These are phyloP conservation scores for Venturia nashicola DNA, from an alignment of 2,329 filamentous ascomycete genomes.

Conservation along the genomic window DNA sequence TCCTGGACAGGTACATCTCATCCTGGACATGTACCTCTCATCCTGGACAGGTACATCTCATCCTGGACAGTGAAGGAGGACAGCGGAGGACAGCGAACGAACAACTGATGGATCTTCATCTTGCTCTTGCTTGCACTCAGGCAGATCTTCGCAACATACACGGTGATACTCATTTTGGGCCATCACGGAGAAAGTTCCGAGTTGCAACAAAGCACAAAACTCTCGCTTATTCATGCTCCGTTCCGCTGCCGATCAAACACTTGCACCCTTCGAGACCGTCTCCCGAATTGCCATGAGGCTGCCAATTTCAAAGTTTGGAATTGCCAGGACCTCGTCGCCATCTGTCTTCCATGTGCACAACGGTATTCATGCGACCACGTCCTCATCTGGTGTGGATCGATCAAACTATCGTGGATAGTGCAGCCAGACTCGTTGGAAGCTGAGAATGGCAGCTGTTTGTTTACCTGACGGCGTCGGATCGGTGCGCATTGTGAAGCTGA, in stretches of 20 bases:
- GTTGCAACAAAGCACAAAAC: too few relatives aligned
- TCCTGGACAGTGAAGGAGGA: not conserved
- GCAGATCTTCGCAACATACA: not conserved
- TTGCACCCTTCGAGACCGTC: too few relatives aligned
- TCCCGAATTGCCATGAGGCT: too few relatives aligned
- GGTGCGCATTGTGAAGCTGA: not conserved
- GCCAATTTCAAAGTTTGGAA: too few relatives aligned
- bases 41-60: not conserved
- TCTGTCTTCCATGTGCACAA: too few relatives aligned
- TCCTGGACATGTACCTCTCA: not conserved
- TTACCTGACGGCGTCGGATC: too few relatives aligned
- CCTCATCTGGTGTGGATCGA: too few relatives aligned
- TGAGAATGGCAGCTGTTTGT: not conserved
- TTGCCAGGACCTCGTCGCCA: too few relatives aligned
- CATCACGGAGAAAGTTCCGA: not conserved
- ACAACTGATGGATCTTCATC: not conserved
- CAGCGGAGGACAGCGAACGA: not conserved
- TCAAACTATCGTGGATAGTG: too few relatives aligned
- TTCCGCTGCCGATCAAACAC: too few relatives aligned
- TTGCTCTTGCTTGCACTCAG: not conserved
- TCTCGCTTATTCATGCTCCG: too few relatives aligned
- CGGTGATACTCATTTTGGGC: not conserved
- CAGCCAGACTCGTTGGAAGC: not conserved
- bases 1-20: not conserved
- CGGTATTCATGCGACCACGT: too few relatives aligned